Conservation (phyloP, 176 grass and related monocot genomes). For the Avena eriantha region DNA sequence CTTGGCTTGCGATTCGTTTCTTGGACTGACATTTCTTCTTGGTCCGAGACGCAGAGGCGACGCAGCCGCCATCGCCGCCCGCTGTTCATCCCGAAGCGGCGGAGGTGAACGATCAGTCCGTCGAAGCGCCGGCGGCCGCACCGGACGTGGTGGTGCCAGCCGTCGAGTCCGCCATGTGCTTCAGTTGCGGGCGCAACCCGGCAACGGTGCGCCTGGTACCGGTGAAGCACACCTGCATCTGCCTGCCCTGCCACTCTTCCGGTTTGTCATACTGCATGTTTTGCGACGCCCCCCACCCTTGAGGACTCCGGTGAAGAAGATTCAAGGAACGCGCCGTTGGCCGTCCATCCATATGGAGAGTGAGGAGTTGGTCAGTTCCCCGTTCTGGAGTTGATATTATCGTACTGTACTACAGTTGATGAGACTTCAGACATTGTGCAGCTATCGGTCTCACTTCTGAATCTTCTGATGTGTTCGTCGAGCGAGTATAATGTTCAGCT, state of each 20-base stretch:
- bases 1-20: conserved; percentile 6
- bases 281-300: neutral
- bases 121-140: neutral
- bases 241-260: neutral
- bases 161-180: neutral
- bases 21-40: conserved; percentile 1
- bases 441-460: neutral
- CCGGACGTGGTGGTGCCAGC: neutral
- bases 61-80: neutral
- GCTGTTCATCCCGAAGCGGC: neutral
- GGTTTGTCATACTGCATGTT: neutral
- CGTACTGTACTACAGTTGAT: neutral
- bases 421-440: neutral
- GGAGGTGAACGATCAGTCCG: neutral
- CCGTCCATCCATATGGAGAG: neutral
- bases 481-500: neutral
- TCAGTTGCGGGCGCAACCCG: neutral
- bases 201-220: neutral
- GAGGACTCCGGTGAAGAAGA: conserved; percentile 10
- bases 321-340: neutral
- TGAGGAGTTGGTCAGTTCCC: conserved; percentile 1
- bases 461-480: neutral
- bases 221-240: neutral
- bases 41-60: neutral
- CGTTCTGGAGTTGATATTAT: conserved; percentile 4